Percentiles rank a stretch among this genome's conserved stretches.
Evolutionary conservation across 2,329 filamentous ascomycete species (phyloP).

Genomic region (Talaromyces sp.): DNA sequence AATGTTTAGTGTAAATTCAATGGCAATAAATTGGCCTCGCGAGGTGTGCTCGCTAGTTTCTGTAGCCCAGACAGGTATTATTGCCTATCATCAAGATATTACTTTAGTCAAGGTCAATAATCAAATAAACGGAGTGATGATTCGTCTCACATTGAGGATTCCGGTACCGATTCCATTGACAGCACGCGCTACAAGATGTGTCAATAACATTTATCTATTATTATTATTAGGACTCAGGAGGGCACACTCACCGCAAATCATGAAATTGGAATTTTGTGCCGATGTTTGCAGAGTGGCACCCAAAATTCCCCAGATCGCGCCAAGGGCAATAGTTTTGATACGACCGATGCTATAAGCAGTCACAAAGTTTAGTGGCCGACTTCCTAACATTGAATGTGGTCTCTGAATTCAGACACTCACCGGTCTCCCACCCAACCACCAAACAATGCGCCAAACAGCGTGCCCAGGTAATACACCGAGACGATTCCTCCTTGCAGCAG

Average conservation of each 20-base stretch:
- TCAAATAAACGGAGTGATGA: too few relatives aligned
- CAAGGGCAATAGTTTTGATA: conserved; percentile 58
- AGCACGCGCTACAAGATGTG: conserved; percentile 40
- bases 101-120: too few relatives aligned
- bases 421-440: conserved; percentile 44
- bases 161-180: conserved; percentile 64
- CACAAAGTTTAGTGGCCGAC: too few relatives aligned
- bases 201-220: not conserved
- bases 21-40: conserved; percentile 62
- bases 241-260: conserved; percentile 56
- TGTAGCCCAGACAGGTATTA: conserved; percentile 66
- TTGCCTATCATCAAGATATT: conserved; percentile 33
- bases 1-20: conserved; percentile 69
- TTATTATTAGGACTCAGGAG: not conserved
- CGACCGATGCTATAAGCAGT: conserved; percentile 48
- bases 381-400: too few relatives aligned
- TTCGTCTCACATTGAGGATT: conserved; percentile 48
- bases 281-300: conserved; percentile 61
- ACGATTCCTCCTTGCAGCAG: conserved; percentile 60
- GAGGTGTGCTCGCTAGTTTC: conserved; percentile 59
- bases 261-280: conserved; percentile 61
- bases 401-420: too few relatives aligned
- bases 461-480: conserved; percentile 53
- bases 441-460: conserved; percentile 56
- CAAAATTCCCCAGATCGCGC: conserved; percentile 52